phyloP scores from a whole-genome alignment of 1,139 yeast genomes.

The Hemisphaericaspora subhashii region DNA sequence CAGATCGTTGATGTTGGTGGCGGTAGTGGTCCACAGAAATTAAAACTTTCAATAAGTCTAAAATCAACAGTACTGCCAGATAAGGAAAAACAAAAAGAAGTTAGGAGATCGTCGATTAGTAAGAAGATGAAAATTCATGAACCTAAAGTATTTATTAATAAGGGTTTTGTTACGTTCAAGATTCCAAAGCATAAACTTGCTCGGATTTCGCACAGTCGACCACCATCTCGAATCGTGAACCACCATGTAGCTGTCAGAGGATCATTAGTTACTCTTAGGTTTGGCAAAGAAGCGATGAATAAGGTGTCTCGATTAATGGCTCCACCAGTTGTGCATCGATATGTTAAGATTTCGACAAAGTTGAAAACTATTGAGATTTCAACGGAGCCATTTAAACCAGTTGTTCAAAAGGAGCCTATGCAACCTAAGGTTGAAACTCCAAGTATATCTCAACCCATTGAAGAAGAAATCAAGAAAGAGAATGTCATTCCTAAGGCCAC shows the following conservation, averaged over 20 bases:
- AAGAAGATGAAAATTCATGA: background rate
- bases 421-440: background rate
- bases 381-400: slow-evolving; percentile 12
- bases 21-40: slow-evolving; percentile 1
- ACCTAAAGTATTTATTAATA: slow-evolving; percentile 10
- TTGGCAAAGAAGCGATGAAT: slow-evolving; percentile 1
- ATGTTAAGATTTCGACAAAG: slow-evolving; percentile 28
- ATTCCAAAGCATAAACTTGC: slow-evolving; percentile 5
- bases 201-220: background rate
- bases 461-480: background rate
- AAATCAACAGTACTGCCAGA: slow-evolving; percentile 9
- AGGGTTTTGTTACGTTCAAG: slow-evolving; percentile 8
- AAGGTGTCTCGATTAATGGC: background rate
- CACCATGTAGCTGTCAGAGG: slow-evolving; percentile 16
- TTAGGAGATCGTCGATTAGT: slow-evolving; percentile 4
- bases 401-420: background rate
- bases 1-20: background rate
- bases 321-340: slow-evolving; percentile 17
- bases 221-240: background rate
- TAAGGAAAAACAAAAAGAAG: slow-evolving; percentile 2
- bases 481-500: no score
- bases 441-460: background rate
- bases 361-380: slow-evolving; percentile 17
- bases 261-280: slow-evolving; percentile 10
- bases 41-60: slow-evolving; percentile 7